phyloP scores from a whole-genome alignment of 2,329 filamentous ascomycete genomes.

The Pezicula neosporulosa region DNA sequence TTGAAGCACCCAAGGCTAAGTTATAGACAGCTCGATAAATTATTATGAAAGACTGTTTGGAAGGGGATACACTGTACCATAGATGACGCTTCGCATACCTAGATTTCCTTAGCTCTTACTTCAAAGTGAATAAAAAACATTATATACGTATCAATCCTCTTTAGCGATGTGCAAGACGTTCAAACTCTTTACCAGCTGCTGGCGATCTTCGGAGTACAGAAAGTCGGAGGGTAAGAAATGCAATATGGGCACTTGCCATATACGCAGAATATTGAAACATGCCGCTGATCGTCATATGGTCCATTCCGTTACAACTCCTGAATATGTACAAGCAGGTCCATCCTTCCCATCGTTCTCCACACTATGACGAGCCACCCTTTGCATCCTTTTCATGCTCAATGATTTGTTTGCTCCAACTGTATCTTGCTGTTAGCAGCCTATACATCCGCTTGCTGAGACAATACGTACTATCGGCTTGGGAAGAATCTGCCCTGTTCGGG shows the following conservation, averaged over 20 bases:
- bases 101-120: not conserved
- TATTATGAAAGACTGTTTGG: not conserved
- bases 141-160: not conserved
- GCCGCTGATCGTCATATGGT: not conserved
- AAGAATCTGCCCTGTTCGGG: constrained; percentile 76
- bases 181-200: too few relatives aligned
- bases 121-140: not conserved
- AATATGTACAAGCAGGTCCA: constrained; percentile 23
- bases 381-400: constrained; percentile 61
- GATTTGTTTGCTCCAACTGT: constrained; percentile 70
- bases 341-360: not conserved
- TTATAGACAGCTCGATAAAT: constrained; percentile 48
- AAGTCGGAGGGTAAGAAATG: too few relatives aligned
- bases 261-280: too few relatives aligned
- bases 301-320: constrained; percentile 18
- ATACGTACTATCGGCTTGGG: constrained; percentile 76
- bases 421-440: constrained; percentile 23
- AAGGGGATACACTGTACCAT: not conserved
- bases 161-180: not conserved
- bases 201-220: too few relatives aligned
- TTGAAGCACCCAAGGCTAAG: constrained; percentile 83
- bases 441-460: not conserved
- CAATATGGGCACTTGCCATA: too few relatives aligned
- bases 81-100: not conserved
- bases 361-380: constrained; percentile 13